Percentiles rank a stretch among this genome's conserved stretches.
These are phyloP conservation scores for Diplogelasinospora grovesii DNA, from an alignment of 495 filamentous ascomycete species.

Conservation along the genomic window DNA sequence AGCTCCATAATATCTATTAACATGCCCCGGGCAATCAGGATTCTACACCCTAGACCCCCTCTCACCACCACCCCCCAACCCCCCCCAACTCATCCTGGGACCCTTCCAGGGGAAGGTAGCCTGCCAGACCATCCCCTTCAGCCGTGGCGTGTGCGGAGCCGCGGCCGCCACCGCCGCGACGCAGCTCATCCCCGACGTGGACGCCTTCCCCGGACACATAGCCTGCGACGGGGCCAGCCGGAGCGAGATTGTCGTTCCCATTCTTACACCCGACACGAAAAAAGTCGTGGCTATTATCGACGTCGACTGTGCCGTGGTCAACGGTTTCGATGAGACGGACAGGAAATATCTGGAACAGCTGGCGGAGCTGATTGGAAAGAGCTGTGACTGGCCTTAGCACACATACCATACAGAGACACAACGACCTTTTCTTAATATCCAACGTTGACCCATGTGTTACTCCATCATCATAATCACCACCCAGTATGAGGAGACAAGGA, in stretches of 20 bases:
- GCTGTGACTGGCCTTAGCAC: conserved; percentile 73
- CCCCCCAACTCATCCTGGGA: conserved; percentile 62
- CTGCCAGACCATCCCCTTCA: conserved; percentile 77
- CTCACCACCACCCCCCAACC: conserved; percentile 29
- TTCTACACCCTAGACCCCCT: conserved; percentile 76
- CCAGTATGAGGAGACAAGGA: too few species aligned
- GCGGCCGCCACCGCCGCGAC: conserved; percentile 59
- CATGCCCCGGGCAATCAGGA: conserved; percentile 27
- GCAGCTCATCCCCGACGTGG: conserved; percentile 69
- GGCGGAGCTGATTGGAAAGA: conserved; percentile 54
- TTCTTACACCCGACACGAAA: conserved; percentile 49
- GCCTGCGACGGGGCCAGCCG: conserved; percentile 76
- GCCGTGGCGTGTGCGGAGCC: conserved; percentile 76
- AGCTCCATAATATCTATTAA: neutral
- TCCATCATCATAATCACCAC: too few species aligned
- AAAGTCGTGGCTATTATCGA: conserved; percentile 79
- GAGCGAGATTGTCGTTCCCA: conserved; percentile 89
- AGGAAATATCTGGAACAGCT: conserved; percentile 61
- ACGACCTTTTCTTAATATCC: too few species aligned
- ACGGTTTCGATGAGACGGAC: conserved; percentile 75
- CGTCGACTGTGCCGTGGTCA: conserved; percentile 65
- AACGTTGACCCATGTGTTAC: too few species aligned
- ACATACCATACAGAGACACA: too few species aligned
- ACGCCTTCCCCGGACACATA: conserved; percentile 79
- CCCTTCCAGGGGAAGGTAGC: conserved; percentile 87